Base-by-base conservation (phyloP, 2,329 filamentous ascomycete genomes). In the Penicillium corylophilum region DNA sequence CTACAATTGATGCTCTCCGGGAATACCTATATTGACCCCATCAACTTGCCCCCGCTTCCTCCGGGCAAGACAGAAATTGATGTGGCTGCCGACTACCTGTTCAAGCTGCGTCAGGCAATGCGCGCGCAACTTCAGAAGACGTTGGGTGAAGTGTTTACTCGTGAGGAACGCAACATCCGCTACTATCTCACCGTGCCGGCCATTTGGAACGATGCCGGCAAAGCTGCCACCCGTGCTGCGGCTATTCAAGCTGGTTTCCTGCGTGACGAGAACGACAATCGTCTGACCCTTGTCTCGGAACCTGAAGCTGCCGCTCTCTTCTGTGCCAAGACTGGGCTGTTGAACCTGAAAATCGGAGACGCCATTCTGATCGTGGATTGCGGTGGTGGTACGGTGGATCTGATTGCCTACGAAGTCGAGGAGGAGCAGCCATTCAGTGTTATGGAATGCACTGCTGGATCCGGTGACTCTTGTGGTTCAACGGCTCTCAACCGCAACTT, bases 111-210 rank as follows among this genome's bases (percentile, higher is more conserved):
- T 62, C 91, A 96, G 77, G 94, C 94, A 1, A 96, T 97, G 92
- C 86, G 94, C 64, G 88, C 91, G 56, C 91, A 95, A 65, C 79
- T 99, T 54, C 91, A 96, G 73, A 97, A 97, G 82, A 95, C 92
- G 1, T 80, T 97, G 26, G 94, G 94, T 48, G 94, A 97, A 71
- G 94, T 99, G 1, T 99, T 97, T 75, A 96, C 95, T 75, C 83
- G 94, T 73, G 94, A 97, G 77, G 94, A 97, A 79, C 88, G 93
- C 66, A 97, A 97, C 73, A 99, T 97, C 65, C 85, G 90, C 64
- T 97, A 97, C 76, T 97, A 96, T 73, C 79, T 99, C 64, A 99
- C 94, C 2, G 94, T 99, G n/a, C 94, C 94, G 18, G 94, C 94
- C 63, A 97, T 99, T 64, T 97, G 94, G 94, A 97, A 97, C 72